These are phyloP conservation scores for Phytophthora pini DNA, from an alignment of 352 stramenopile species.

Conservation along the genomic window DNA sequence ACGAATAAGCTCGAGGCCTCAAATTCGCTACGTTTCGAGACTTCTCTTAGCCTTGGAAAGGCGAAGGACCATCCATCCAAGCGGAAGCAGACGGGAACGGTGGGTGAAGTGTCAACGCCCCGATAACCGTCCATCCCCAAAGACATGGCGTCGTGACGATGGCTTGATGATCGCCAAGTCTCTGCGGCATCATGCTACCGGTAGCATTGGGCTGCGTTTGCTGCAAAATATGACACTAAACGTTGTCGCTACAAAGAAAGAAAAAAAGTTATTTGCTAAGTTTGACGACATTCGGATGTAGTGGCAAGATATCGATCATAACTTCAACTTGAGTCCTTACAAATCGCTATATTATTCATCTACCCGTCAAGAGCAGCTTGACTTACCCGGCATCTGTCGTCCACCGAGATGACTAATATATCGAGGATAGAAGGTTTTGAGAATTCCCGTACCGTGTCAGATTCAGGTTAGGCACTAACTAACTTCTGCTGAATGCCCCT, in stretches of 20 bases:
- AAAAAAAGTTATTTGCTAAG: not conserved
- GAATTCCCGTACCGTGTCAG: not conserved
- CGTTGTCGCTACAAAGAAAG: not conserved
- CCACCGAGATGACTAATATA: slow-evolving; percentile 18
- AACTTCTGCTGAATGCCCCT: no score
- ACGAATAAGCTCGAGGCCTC: not conserved
- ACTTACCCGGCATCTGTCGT: slow-evolving; percentile 10
- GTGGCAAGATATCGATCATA: not conserved
- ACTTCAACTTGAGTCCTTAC: slow-evolving; percentile 25
- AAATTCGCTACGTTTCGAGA: not conserved
- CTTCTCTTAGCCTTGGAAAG: slow-evolving; percentile 12
- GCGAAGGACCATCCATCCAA: slow-evolving; percentile 15
- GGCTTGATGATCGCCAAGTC: slow-evolving; percentile 21
- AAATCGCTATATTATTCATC: slow-evolving; percentile 13
- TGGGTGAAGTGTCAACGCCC: slow-evolving; percentile 21
- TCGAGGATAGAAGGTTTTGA: not conserved
- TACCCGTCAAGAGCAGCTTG: slow-evolving; percentile 11
- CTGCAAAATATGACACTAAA: not conserved
- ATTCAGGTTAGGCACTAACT: no score
- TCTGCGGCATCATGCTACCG: slow-evolving; percentile 6
- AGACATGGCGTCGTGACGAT: slow-evolving; percentile 20
- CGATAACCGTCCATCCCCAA: slow-evolving; percentile 25
- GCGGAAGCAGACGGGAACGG: slow-evolving; percentile 1
- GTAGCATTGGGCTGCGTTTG: not conserved
- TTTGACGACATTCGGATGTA: not conserved